Evolutionary conservation across 805 yeast genomes (phyloP).

Genomic region (Nakazawaea anatomiae): DNA sequence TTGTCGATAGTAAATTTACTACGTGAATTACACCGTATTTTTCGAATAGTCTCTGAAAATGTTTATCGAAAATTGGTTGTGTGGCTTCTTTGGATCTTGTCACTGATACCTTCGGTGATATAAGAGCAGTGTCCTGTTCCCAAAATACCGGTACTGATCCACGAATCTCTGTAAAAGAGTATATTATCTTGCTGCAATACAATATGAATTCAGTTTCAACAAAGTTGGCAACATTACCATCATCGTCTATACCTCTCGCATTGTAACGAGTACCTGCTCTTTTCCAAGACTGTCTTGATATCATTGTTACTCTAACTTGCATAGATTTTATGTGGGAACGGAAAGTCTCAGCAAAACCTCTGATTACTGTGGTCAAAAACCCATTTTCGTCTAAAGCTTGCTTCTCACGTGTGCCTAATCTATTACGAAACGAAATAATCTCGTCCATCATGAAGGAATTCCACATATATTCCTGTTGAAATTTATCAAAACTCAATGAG

Average conservation of each 20-base stretch:
- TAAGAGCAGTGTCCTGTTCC: constrained; percentile 92
- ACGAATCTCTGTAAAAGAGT: constrained; percentile 82
- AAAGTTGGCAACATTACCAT: constrained; percentile 91
- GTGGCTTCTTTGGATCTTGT: constrained; percentile 91
- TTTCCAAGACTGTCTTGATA: constrained; percentile 94
- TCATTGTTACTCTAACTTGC: constrained; percentile 49
- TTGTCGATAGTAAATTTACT: constrained; percentile 80
- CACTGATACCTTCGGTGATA: constrained; percentile 85
- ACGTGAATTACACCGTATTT: constrained; percentile 86
- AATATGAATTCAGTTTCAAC: constrained; percentile 88
- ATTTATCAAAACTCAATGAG: constrained; percentile 48
- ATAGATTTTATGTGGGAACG: constrained; percentile 30
- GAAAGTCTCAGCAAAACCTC: constrained; percentile 90
- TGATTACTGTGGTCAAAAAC: constrained; percentile 83
- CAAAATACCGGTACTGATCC: constrained; percentile 96
- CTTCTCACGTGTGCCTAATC: constrained; percentile 56
- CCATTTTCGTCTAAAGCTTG: constrained; percentile 65
- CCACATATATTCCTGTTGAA: constrained; percentile 94
- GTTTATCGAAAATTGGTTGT: constrained; percentile 81
- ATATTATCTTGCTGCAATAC: constrained; percentile 46
- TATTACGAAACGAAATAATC: constrained; percentile 65
- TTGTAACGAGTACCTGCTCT: constrained; percentile 96
- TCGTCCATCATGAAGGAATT: constrained; percentile 86
- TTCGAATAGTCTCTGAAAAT: constrained; percentile 61
- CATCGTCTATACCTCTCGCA: constrained; percentile 94